Evolutionary conservation across 2,329 filamentous ascomycete genomes (phyloP).

Genomic region (Pestalotiopsis sp.): DNA sequence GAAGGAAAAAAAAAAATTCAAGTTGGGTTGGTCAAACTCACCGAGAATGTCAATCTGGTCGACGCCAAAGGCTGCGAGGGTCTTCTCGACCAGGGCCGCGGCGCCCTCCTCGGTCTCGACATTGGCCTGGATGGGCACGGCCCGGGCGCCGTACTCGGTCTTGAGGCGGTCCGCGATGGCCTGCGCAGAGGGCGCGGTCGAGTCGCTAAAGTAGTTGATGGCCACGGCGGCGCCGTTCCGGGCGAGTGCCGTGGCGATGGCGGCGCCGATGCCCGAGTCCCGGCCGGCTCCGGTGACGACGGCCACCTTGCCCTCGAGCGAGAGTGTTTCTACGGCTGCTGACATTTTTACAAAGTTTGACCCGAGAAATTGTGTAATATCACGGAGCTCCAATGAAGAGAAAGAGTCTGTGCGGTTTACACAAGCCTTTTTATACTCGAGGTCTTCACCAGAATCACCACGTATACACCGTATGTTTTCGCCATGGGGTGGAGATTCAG

Average conservation of each 20-base stretch:
- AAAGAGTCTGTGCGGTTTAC: background rate
- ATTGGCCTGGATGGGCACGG: constrained; percentile 22
- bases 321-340: constrained; percentile 24
- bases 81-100: constrained; percentile 23
- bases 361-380: background rate
- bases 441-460: background rate
- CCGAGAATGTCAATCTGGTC: constrained; percentile 32
- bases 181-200: constrained; percentile 16
- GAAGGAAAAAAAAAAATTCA: too few species aligned
- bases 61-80: constrained; percentile 22
- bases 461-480: background rate
- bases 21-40: constrained; percentile 13
- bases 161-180: constrained; percentile 18
- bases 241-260: constrained; percentile 29
- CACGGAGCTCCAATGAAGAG: background rate
- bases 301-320: constrained; percentile 35
- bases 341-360: background rate
- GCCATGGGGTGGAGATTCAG: too few species aligned
- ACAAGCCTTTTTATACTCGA: background rate
- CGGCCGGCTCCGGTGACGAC: constrained; percentile 39
- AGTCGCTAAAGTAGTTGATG: constrained; percentile 24
- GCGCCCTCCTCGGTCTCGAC: constrained; percentile 19
- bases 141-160: constrained; percentile 16
- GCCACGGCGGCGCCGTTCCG: constrained; percentile 24
- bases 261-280: constrained; percentile 36